Evolutionary conservation across 371 early-diverging fungal genomes (phyloP).

Genomic region (Dichotomocladium elegans): DNA sequence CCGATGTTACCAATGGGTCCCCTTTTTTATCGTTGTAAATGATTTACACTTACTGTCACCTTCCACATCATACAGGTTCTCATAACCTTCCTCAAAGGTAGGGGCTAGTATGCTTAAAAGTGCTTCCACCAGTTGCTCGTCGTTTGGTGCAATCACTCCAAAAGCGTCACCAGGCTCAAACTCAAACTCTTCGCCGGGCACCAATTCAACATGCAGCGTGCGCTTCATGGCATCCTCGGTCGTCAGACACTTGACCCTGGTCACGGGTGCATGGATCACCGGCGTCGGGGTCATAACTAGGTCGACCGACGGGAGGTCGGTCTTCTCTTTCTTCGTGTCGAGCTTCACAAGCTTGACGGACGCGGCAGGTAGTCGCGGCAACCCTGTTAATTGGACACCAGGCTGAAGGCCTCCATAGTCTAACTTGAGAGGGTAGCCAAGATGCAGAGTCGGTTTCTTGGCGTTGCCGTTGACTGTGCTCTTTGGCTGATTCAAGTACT

Average conservation of each 20-base stretch:
- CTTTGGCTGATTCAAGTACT: constrained; percentile 15
- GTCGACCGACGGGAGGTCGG: constrained; percentile 11
- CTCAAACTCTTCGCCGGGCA: constrained; percentile 50
- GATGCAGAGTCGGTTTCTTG: constrained; percentile 5
- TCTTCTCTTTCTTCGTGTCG: constrained; percentile 8
- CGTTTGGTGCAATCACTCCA: constrained; percentile 80
- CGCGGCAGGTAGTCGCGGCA: constrained; percentile 59
- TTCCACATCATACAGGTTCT: constrained; percentile 29
- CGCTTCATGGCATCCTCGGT: constrained; percentile 64
- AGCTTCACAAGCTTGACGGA: constrained; percentile 31
- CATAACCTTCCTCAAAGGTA: constrained; percentile 24
- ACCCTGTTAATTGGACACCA: constrained; percentile 57
- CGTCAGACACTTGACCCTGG: constrained; percentile 51
- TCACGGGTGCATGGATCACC: constrained; percentile 41
- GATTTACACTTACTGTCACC: constrained; percentile 31
- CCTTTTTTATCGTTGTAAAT: background rate
- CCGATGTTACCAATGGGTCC: background rate
- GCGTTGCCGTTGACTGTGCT: too few species aligned
- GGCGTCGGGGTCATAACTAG: constrained; percentile 48
- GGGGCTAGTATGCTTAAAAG: constrained; percentile 44
- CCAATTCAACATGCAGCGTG: constrained; percentile 71
- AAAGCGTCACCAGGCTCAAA: constrained; percentile 85
- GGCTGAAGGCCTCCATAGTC: constrained; percentile 51
- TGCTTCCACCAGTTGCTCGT: constrained; percentile 52
- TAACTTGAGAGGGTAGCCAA: constrained; percentile 34